Base-by-base conservation (phyloP, 1,139 yeast genomes). In the Debaryomyces coudertii region DNA sequence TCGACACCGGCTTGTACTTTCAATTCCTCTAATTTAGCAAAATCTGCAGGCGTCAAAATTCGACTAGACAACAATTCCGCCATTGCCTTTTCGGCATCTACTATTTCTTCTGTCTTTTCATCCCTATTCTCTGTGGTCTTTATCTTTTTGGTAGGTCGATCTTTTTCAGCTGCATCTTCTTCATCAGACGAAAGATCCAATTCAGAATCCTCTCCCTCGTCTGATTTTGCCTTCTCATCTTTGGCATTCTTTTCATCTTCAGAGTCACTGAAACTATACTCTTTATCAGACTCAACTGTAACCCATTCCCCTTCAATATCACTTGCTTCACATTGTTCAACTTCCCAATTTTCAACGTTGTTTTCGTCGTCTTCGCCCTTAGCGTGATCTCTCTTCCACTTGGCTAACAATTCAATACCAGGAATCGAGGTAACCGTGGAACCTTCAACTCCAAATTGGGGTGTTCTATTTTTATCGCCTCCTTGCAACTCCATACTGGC, bases 11-110 rank as follows among this genome's bases (percentile, higher is more conserved):
- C 96, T 65, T 87, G 85, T 8, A 82, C 77, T 60, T 84, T 81
- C 57, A 93, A 79, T 65, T 93, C 97, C 58, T 90, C 95, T 56
- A 93, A 76, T 68, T 92, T 92, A 55, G 96, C 96, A 65, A 92
- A 93, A 73, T 93, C 99, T 0, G 98, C 98, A 20, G 99, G 99
- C 0, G 99, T 93, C 55, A 93, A 77, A 50, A 93, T 87, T 55
- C 90, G 80, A 14, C 85, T 73, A 2, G 92, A 74, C 35, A 95
- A 84, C 37, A 90, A 62, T 46, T 85, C 85, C 51, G 75, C 72
- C 67, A 85, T 76, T 1, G 85, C 85, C 42, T 68, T 59, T 50
- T 73, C 68, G 23, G 75, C 62, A 30, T 60, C 58, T n/a, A 39
- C 55, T 34, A 48, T 53, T 33, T 46, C 48, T 14, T 46, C 51